Conservation (phyloP, 2,329 filamentous ascomycete species). For the Balansia obtecta region DNA sequence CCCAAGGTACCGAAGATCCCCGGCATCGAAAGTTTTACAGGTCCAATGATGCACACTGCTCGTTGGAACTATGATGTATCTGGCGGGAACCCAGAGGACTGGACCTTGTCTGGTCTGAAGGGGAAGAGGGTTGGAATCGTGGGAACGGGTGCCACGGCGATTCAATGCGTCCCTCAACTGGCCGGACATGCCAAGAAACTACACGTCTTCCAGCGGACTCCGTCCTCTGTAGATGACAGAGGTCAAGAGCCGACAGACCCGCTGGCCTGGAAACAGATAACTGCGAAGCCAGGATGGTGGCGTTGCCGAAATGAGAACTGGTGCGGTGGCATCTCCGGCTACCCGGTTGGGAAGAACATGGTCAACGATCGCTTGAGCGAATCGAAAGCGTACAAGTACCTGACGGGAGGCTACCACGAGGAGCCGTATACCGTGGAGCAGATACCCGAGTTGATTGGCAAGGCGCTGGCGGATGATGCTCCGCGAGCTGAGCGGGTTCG, state of each 20-base stretch:
- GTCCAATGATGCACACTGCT: slow-evolving; percentile 31
- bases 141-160: slow-evolving; percentile 36
- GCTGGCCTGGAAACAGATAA: slow-evolving; percentile 25
- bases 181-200: slow-evolving; percentile 35
- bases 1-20: slow-evolving; percentile 31
- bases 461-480: slow-evolving; percentile 30
- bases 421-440: slow-evolving; percentile 9
- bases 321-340: slow-evolving; percentile 23
- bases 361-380: slow-evolving; percentile 35
- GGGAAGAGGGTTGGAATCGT: slow-evolving; percentile 35
- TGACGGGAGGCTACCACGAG: slow-evolving; percentile 18
- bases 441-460: slow-evolving; percentile 14
- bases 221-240: slow-evolving; percentile 27
- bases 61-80: slow-evolving; percentile 32
- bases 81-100: slow-evolving; percentile 26
- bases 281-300: slow-evolving; percentile 35
- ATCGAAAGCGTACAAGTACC: slow-evolving; percentile 23
- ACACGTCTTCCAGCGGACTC: slow-evolving; percentile 46
- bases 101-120: slow-evolving; percentile 30
- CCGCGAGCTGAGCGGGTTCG: slow-evolving; percentile 31
- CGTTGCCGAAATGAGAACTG: slow-evolving; percentile 19
- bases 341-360: slow-evolving; percentile 27
- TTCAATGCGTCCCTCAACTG: slow-evolving; percentile 24
- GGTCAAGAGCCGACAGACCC: slow-evolving; percentile 27
- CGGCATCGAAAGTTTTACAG: slow-evolving; percentile 28